Conservation (phyloP, 2,329 filamentous ascomycete species). For the Periglandula ipomoeae region DNA sequence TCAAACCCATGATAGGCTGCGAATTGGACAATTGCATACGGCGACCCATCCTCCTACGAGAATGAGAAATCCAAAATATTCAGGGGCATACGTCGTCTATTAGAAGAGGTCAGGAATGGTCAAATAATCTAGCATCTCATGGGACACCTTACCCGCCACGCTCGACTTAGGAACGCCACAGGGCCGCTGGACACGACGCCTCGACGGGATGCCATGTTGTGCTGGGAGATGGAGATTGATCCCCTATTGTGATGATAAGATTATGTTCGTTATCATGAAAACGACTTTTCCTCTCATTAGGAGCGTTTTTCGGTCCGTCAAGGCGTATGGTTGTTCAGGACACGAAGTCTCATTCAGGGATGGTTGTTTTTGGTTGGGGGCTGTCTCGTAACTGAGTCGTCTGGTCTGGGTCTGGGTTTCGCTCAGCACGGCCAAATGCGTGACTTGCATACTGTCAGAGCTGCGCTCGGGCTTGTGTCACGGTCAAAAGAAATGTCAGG, state of each 20-base stretch:
- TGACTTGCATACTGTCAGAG: too few relatives aligned
- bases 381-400: not conserved
- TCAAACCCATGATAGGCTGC: not conserved
- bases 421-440: too few relatives aligned
- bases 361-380: not conserved
- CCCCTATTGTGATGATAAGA: not conserved
- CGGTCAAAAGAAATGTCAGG: too few relatives aligned
- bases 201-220: slow-evolving; percentile 5
- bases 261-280: not conserved
- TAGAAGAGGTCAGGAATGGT: not conserved
- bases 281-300: not conserved
- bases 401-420: too few relatives aligned
- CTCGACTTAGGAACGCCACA: slow-evolving; percentile 3
- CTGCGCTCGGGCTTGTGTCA: too few relatives aligned
- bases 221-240: not conserved
- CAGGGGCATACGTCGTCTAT: slow-evolving; percentile 8
- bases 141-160: slow-evolving; percentile 7
- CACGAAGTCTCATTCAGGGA: not conserved
- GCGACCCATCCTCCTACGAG: slow-evolving; percentile 5
- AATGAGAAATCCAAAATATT: slow-evolving; percentile 8
- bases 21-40: not conserved
- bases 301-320: not conserved
- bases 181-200: not conserved
- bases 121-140: too few relatives aligned
- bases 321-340: not conserved